Percentiles rank a stretch among this genome's conserved stretches.
Conservation (phyloP, 2,329 filamentous ascomycete genomes). For the Camillea tinctor region DNA sequence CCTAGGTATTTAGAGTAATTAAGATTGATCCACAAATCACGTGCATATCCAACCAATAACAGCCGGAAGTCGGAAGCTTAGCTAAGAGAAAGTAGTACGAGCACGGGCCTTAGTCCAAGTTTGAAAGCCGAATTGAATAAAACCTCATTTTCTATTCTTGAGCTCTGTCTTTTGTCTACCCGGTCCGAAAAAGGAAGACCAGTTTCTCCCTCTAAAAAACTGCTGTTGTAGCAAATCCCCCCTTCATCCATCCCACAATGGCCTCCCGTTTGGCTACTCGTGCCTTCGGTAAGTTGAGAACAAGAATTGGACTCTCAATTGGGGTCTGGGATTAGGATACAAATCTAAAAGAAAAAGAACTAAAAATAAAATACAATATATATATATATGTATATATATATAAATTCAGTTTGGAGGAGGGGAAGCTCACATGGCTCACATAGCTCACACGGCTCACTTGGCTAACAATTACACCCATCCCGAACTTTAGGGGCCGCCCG, state of each 20-base stretch:
- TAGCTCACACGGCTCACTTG: too few species aligned
- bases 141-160: conserved; percentile 34
- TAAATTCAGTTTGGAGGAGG: conserved; percentile 5
- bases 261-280: conserved; percentile 96
- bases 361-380: not conserved
- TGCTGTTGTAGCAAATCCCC: conserved; percentile 45
- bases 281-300: conserved; percentile 77
- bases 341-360: not conserved
- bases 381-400: too few species aligned
- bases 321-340: conserved; percentile 1
- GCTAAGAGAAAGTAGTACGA: not conserved
- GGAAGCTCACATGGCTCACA: not conserved
- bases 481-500: conserved; percentile 73
- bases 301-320: conserved; percentile 37
- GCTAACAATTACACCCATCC: conserved; percentile 27
- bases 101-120: too few species aligned
- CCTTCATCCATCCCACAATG: conserved; percentile 72
- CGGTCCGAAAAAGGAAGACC: conserved; percentile 41
- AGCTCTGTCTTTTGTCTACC: conserved; percentile 20
- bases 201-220: conserved; percentile 35
- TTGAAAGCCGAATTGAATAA: conserved; percentile 33
- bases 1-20: conserved; percentile 3
- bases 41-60: conserved; percentile 25
- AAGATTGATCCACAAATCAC: conserved; percentile 24
- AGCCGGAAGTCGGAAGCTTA: not conserved